These are phyloP conservation scores for Chimonanthus praecox DNA, from an alignment of 164 flowering plant genomes.

Conservation along the genomic window DNA sequence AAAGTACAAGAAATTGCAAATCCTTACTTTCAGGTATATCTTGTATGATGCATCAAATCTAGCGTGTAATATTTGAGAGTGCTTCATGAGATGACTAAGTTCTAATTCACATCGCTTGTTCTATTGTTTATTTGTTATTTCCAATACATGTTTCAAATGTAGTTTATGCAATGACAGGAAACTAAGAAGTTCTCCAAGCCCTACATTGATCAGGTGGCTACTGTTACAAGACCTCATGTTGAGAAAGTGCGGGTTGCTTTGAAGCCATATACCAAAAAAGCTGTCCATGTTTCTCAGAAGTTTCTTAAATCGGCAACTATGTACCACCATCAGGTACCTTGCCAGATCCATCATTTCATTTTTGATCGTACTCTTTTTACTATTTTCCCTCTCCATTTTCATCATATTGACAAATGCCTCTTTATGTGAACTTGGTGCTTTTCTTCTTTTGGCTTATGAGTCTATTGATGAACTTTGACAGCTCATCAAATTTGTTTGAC, in stretches of 20 bases:
- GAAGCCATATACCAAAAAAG: constrained; percentile 68
- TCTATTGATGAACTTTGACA: not conserved
- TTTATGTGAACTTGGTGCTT: not conserved
- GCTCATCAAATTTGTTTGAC: not conserved
- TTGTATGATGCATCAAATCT: not conserved
- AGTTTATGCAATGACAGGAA: constrained; percentile 40
- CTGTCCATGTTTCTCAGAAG: constrained; percentile 43
- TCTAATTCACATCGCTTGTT: not conserved
- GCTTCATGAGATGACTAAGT: too few relatives aligned
- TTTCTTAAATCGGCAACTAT: constrained; percentile 58
- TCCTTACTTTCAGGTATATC: constrained; percentile 76
- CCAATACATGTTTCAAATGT: not conserved
- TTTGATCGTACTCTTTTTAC: not conserved
- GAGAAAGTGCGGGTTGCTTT: constrained; percentile 49
- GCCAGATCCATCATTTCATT: not conserved
- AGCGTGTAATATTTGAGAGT: too few relatives aligned
- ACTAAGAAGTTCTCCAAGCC: constrained; percentile 74
- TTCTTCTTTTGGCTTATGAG: not conserved
- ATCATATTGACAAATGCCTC: not conserved
- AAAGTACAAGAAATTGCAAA: constrained; percentile 54
- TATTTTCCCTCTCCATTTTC: not conserved
- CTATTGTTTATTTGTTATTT: not conserved
- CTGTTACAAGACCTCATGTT: constrained; percentile 69
- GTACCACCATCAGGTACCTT: constrained; percentile 67
- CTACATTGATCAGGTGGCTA: constrained; percentile 59